These are phyloP conservation scores for Pontederia paniculata DNA, from an alignment of 176 grass and related monocot species.

Conservation along the genomic window DNA sequence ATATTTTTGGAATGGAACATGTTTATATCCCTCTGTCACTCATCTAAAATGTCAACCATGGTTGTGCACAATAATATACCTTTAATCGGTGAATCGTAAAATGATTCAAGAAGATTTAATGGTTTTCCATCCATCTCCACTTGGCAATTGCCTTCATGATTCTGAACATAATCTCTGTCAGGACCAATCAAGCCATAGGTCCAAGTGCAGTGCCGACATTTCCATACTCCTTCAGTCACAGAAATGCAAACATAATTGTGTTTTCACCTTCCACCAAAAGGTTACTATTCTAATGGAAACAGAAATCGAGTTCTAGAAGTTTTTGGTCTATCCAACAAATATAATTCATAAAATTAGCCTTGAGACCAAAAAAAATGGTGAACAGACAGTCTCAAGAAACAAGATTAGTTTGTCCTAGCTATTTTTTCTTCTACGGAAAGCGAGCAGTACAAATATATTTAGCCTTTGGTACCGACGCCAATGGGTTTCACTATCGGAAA, in stretches of 20 bases:
- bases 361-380: too few relatives aligned
- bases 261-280: slow-evolving; percentile 6
- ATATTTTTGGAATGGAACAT: background rate
- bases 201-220: slow-evolving; percentile 63
- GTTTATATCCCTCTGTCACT: background rate
- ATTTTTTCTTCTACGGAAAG: too few relatives aligned
- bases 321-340: too few relatives aligned
- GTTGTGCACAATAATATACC: slow-evolving; percentile 18
- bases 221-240: slow-evolving; percentile 77
- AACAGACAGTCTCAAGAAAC: too few relatives aligned
- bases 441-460: too few relatives aligned
- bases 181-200: slow-evolving; percentile 42
- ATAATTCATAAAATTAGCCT: too few relatives aligned
- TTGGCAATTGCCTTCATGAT: slow-evolving; percentile 39
- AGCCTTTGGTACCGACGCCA: too few relatives aligned
- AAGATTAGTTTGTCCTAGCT: too few relatives aligned
- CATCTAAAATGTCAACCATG: background rate
- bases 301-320: too few relatives aligned
- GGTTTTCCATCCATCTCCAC: slow-evolving; percentile 24
- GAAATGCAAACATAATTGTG: slow-evolving; percentile 32
- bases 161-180: slow-evolving; percentile 29
- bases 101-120: slow-evolving; percentile 32
- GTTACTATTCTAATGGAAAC: background rate
- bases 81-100: slow-evolving; percentile 33
- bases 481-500: too few relatives aligned